A percentile compares a stretch with the other conserved stretches of the same genome.
Conservation (phyloP, 2,329 filamentous ascomycete genomes). For the Ophiosphaerella herpotricha region DNA sequence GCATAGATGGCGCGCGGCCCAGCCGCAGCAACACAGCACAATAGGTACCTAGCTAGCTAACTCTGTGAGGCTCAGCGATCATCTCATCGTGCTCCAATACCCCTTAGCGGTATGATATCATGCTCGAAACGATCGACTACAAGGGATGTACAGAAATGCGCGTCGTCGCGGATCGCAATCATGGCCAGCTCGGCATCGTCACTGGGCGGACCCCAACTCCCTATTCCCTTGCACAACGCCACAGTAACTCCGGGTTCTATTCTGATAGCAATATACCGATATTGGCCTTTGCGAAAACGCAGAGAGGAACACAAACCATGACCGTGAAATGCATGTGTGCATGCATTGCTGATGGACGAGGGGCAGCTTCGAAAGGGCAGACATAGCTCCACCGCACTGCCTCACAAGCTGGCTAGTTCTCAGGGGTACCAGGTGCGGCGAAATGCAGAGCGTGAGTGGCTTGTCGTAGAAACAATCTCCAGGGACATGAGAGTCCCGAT, state of each 20-base stretch:
- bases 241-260: not conserved
- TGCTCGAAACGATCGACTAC: constrained; percentile 15
- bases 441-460: constrained; percentile 34
- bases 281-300: not conserved
- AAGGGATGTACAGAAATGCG: constrained; percentile 12
- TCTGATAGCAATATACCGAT: not conserved
- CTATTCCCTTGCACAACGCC: constrained; percentile 10
- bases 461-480: constrained; percentile 30
- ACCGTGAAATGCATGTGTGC: constrained; percentile 1
- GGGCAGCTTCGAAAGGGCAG: constrained; percentile 8
- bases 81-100: constrained; percentile 25
- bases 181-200: constrained; percentile 9
- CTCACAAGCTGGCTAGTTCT: constrained; percentile 18
- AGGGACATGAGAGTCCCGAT: constrained; percentile 28
- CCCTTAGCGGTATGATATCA: constrained; percentile 19
- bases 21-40: constrained; percentile 4
- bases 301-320: constrained; percentile 3
- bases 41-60: constrained; percentile 4
- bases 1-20: constrained; percentile 2
- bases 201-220: constrained; percentile 5
- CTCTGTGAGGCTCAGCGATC: constrained; percentile 24
- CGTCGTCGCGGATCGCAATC: constrained; percentile 26
- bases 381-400: constrained; percentile 18
- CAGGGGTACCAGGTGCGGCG: constrained; percentile 18
- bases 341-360: not conserved